Base-by-base conservation (phyloP, 305 asterid genomes). In the Fraxinus greggii region DNA sequence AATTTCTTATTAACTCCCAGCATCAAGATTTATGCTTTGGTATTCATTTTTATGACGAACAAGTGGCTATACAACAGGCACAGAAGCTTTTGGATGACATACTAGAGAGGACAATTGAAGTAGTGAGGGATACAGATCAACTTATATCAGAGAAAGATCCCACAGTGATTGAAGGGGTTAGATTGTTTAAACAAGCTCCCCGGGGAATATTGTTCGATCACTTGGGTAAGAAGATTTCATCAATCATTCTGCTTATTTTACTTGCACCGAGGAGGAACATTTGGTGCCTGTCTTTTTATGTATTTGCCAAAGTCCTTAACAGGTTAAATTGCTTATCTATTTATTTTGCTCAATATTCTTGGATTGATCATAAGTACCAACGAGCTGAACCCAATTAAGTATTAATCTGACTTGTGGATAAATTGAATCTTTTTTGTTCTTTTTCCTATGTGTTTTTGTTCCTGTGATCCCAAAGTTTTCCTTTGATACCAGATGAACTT, bases 181-280 rank as follows among this genome's bases (percentile, higher is more conserved):
- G 95, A 75, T 89, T 96, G 56, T 93, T 96, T 86, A 90, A 79
- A 88, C 86, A 59, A 45, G 97, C 98, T 82, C 97, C 98, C 3
- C 82, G 36, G 19, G 98, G 98, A 79, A 90, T 92, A 79, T 87
- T 87, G 77, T 94, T 92, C 74, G 97, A 94, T 86, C 90, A 84
- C 48, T 12, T 78, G 78, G 91, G 98, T 93, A 79, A 86, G 88
- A 67, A 32, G 48, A 78, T 73, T 59, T 40, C 73, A 51, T 48
- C 82, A 40, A 29, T 15, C 45, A 76, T 67, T 61, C 15, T 24
- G 72, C 72, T 61, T 61, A 61, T 61, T 8, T 61, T 61, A 61
- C 32, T 61, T 61, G 32, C 17, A 61, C 31, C 3, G 6, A 7
- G 32, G 72, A 61, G 8, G 72, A 32, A 67, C 33, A 2, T 29